These are phyloP conservation scores for Coemansia sp. DNA, from an alignment of 192 early-diverging fungal species.

Conservation along the genomic window DNA sequence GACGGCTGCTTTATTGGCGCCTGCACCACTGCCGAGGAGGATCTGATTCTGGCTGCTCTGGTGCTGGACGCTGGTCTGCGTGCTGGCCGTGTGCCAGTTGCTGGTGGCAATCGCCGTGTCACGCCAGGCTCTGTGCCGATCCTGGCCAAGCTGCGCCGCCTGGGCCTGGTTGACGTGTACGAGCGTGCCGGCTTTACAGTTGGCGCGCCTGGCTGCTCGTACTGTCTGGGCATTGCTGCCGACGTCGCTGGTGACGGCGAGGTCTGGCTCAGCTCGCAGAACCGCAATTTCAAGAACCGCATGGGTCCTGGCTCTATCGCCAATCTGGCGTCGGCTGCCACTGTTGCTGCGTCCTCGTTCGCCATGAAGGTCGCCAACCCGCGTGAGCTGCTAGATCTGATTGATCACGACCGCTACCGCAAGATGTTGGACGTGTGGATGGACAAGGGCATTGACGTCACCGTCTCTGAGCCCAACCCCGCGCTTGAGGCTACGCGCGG, in stretches of 20 bases:
- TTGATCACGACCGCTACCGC: constrained; percentile 64
- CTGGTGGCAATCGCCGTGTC: constrained; percentile 67
- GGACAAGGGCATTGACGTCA: constrained; percentile 60
- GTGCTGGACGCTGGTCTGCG: constrained; percentile 74
- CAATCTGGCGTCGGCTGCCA: constrained; percentile 75
- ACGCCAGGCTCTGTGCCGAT: constrained; percentile 78
- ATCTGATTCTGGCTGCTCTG: constrained; percentile 73
- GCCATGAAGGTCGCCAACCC: constrained; percentile 72
- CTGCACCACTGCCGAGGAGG: constrained; percentile 81
- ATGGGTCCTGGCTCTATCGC: constrained; percentile 81
- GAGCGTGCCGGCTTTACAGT: constrained; percentile 72
- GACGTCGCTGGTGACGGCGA: constrained; percentile 76
- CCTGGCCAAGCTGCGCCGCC: constrained; percentile 70
- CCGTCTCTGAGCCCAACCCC: constrained; percentile 67
- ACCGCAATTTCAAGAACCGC: constrained; percentile 83
- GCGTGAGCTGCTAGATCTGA: constrained; percentile 62
- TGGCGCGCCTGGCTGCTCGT: constrained; percentile 78
- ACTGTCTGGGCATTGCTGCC: constrained; percentile 78
- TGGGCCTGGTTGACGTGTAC: constrained; percentile 74
- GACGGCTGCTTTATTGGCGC: constrained; percentile 83
- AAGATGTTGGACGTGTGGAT: constrained; percentile 68
- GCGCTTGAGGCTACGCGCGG: constrained; percentile 49
- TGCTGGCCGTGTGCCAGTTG: constrained; percentile 63
- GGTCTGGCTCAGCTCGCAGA: constrained; percentile 81
- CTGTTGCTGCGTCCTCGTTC: constrained; percentile 77